A percentile compares a stretch with the other conserved stretches of the same genome.
These are phyloP conservation scores for Colletotrichum caudatum DNA, from an alignment of 2,329 filamentous ascomycete genomes.

Conservation along the genomic window DNA sequence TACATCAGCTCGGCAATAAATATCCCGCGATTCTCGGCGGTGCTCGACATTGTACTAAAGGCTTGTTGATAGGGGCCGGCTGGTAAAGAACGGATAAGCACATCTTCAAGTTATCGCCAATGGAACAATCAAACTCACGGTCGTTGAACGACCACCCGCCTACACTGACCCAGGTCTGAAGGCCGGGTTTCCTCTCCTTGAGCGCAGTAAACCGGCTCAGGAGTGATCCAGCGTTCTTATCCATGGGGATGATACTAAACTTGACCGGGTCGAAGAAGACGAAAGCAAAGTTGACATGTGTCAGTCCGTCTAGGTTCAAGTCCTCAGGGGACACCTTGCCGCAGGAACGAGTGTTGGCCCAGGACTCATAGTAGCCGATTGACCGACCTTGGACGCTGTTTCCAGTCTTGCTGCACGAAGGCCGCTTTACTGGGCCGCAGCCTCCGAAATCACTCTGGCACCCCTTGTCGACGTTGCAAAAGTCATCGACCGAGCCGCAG, in stretches of 20 bases:
- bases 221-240: background rate
- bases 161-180: background rate
- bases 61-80: background rate
- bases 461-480: conserved; percentile 3
- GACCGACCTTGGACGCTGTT: too few species aligned
- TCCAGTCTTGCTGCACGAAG: too few species aligned
- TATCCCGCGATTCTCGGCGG: background rate
- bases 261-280: conserved; percentile 43
- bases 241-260: background rate
- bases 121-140: background rate
- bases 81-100: conserved; percentile 24
- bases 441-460: too few species aligned
- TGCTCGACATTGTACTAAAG: background rate
- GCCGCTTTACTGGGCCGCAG: too few species aligned
- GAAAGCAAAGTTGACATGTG: conserved; percentile 42
- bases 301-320: background rate
- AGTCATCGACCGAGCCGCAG: too few species aligned
- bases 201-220: background rate
- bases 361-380: background rate
- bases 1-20: background rate
- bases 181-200: background rate
- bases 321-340: background rate
- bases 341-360: background rate
- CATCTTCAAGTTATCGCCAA: background rate
- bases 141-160: background rate